Base-by-base conservation (phyloP, 768 basidiomycete species). In the Russula lepida region DNA sequence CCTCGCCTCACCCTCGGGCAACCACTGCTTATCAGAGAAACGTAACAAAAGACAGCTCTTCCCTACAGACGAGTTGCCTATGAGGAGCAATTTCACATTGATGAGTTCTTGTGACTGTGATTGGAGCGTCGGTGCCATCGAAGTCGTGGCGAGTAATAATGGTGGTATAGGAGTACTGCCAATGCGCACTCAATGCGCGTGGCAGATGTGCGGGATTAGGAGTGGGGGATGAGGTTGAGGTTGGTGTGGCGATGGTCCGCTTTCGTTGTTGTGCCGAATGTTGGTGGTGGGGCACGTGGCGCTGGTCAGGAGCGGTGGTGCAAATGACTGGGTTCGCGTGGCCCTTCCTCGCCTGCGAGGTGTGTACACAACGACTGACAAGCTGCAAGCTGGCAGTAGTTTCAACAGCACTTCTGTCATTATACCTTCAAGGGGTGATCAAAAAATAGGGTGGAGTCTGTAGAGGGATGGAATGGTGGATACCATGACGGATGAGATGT, bases 21-120 rank as follows among this genome's bases (percentile, higher is more conserved):
- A 75, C 87, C 94, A 98, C 68, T 92, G 89, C 74, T 95, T 90
- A 70, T 98, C 95, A 2, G 94, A 94, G 77, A 98, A 98, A n/a
- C 95, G 82, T 9, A 98, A 76, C 4, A 98, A 73, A 15, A 98
- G 77, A 67, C 91, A 93, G 64, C 89, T 92, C 78, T 94, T 91
- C 67, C 95, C 95, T 17, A 98, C 95, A 4, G 88, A 90, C 11
- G 89, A 88, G 69, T 92, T 92, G 37, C 89, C 89, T 53, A 92
- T 92, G 33, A 93, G 78, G 9, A 93, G 80, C 2, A 93, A 79
- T 74, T 93, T 93, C 71, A 87, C 84, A 58, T 92, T 92, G 47
- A 89, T 53, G 27, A 58, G 51, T 19, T 63, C 62, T 58, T 58
- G 54, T 25, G 56, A 32, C 2, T 30, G 48, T 25, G 47, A 48